Percentiles rank a stretch among this genome's conserved stretches.
Evolutionary conservation across 2,329 filamentous ascomycete genomes (phyloP).

Genomic region (Pseudogymnoascus sp.): DNA sequence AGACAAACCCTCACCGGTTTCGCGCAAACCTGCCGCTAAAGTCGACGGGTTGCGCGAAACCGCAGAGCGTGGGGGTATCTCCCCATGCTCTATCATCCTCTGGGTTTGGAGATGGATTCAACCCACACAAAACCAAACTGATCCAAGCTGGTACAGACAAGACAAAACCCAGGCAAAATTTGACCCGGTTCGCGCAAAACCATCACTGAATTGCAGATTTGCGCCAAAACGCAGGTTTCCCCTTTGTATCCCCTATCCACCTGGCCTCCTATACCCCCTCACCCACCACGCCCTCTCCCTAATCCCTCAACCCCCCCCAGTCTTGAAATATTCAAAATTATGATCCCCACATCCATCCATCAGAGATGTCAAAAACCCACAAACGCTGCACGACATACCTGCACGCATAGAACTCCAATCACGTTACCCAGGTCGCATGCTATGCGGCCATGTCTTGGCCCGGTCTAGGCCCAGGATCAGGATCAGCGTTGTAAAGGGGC

Average conservation of each 20-base stretch:
- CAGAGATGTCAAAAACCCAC: background rate
- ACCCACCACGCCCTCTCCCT: background rate
- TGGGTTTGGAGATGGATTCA: no score
- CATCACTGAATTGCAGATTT: no score
- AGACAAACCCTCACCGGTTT: background rate
- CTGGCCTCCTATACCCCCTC: background rate
- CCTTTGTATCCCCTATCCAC: background rate
- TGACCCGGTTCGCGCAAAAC: background rate
- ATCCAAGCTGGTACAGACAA: no score
- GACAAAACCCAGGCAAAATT: no score
- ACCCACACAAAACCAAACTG: no score
- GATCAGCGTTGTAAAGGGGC: background rate
- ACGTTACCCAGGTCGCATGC: background rate
- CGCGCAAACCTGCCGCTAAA: no score
- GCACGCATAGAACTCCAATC: background rate
- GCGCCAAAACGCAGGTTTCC: background rate
- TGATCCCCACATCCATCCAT: background rate
- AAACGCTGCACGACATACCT: slow-evolving; percentile 6
- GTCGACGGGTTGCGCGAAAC: no score
- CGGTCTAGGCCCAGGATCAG: background rate
- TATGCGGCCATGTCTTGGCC: background rate
- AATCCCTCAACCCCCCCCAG: background rate
- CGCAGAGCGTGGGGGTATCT: no score
- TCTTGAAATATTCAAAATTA: no score
- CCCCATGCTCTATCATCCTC: no score